phyloP scores from a whole-genome alignment of 352 stramenopile genomes.

The Thraustochytrium sp. region DNA sequence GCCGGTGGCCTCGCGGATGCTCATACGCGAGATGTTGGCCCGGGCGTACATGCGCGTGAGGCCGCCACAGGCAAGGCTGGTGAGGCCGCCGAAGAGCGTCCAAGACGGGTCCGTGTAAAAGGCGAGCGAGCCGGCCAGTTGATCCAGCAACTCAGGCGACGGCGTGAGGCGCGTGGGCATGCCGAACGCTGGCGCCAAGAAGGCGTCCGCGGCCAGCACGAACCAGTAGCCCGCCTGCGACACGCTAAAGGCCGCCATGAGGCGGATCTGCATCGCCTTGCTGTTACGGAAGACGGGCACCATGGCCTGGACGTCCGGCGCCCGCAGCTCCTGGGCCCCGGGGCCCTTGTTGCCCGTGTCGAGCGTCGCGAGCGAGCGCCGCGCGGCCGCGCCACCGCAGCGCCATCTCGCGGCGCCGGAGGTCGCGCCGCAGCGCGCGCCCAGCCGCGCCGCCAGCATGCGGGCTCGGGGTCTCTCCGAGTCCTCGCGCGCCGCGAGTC shows the following conservation, averaged over 20 bases:
- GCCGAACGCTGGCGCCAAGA: not conserved
- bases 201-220: not conserved
- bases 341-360: not conserved
- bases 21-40: not conserved
- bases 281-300: not conserved
- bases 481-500: too few species aligned
- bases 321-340: not conserved
- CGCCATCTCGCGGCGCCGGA: too few species aligned
- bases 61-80: not conserved
- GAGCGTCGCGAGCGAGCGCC: too few species aligned
- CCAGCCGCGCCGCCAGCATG: too few species aligned
- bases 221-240: constrained; percentile 21
- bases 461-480: too few species aligned
- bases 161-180: not conserved
- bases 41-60: not conserved
- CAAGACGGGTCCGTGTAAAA: constrained; percentile 16
- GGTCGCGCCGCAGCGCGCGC: too few species aligned
- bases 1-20: not conserved
- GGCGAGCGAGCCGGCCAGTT: not conserved
- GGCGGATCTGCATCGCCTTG: not conserved
- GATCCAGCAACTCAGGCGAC: not conserved
- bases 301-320: not conserved
- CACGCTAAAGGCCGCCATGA: constrained; percentile 14
- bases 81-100: not conserved
- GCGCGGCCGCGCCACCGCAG: too few species aligned